Percentiles rank a stretch among this genome's conserved stretches.
Conservation (phyloP, 495 filamentous ascomycete genomes). For the Neurospora terricola region DNA sequence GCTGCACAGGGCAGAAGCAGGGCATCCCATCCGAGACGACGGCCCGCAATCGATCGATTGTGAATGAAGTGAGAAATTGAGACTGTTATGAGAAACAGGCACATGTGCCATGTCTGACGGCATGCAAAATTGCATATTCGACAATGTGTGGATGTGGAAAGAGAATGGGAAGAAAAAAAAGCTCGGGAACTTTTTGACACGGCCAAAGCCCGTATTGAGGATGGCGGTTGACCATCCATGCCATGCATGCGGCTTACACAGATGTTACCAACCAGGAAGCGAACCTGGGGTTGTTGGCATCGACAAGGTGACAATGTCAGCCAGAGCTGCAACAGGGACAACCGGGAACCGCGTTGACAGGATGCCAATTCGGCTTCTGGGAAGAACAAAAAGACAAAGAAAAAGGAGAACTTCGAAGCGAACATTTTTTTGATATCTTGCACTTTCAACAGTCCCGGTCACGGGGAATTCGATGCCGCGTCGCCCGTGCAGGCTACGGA, state of each 20-base stretch:
- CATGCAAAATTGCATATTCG: background rate
- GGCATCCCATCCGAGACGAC: background rate
- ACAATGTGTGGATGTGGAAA: background rate
- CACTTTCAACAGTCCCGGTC: background rate
- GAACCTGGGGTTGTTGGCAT: background rate
- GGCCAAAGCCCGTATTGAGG: background rate
- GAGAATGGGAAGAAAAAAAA: background rate
- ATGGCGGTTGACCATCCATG: background rate
- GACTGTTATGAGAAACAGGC: background rate
- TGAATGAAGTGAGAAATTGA: background rate
- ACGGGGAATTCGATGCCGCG: constrained; percentile 1
- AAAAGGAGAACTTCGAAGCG: background rate
- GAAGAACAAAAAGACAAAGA: background rate
- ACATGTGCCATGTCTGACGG: background rate
- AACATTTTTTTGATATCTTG: background rate
- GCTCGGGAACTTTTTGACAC: background rate
- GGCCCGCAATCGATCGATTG: background rate
- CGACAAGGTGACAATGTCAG: constrained; percentile 5
- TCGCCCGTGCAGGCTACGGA: background rate
- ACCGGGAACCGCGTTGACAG: background rate
- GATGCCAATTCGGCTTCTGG: constrained; percentile 2
- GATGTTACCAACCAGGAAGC: background rate
- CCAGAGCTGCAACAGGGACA: constrained; percentile 14
- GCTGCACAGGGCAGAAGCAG: background rate
- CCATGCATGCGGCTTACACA: background rate